These are phyloP conservation scores for Beauveria sp. DNA, from an alignment of 2,329 filamentous ascomycete species.

Conservation along the genomic window DNA sequence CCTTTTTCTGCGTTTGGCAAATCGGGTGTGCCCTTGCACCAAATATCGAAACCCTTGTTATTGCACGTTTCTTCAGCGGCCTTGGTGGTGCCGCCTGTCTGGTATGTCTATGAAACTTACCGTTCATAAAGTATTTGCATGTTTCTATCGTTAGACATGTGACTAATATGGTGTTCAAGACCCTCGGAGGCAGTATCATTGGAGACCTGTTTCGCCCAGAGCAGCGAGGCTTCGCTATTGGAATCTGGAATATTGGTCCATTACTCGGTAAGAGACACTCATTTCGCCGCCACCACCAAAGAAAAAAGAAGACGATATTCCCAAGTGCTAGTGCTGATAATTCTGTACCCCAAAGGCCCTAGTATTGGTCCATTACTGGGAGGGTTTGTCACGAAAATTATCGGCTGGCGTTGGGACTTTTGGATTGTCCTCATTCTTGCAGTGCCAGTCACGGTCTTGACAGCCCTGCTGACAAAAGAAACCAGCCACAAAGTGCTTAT, in stretches of 20 bases:
- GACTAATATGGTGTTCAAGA: conserved; percentile 20
- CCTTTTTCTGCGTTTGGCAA: conserved; percentile 49
- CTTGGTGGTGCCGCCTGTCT: conserved; percentile 55
- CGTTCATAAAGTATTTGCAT: too few relatives aligned
- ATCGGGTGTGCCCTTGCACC: conserved; percentile 39
- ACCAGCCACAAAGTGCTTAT: too few relatives aligned
- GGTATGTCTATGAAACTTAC: too few relatives aligned
- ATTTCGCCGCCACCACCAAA: too few relatives aligned
- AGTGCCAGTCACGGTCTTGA: too few relatives aligned
- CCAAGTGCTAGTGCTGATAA: too few relatives aligned
- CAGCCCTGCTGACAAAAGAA: too few relatives aligned
- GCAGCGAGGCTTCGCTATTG: conserved; percentile 55
- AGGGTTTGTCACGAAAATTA: conserved; percentile 36
- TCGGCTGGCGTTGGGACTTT: conserved; percentile 43
- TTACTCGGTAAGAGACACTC: conserved; percentile 35
- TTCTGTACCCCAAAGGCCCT: conserved; percentile 22
- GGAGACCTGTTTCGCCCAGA: conserved; percentile 55
- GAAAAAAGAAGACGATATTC: too few relatives aligned
- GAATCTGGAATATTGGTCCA: conserved; percentile 56
- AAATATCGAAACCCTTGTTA: conserved; percentile 54
- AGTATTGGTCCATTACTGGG: conserved; percentile 31
- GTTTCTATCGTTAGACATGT: too few relatives aligned
- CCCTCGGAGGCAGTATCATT: conserved; percentile 58
- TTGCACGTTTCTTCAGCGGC: conserved; percentile 55
- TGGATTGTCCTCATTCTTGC: conserved; percentile 39